Base-by-base conservation (phyloP, 805 yeast species). In the Candida montana region DNA sequence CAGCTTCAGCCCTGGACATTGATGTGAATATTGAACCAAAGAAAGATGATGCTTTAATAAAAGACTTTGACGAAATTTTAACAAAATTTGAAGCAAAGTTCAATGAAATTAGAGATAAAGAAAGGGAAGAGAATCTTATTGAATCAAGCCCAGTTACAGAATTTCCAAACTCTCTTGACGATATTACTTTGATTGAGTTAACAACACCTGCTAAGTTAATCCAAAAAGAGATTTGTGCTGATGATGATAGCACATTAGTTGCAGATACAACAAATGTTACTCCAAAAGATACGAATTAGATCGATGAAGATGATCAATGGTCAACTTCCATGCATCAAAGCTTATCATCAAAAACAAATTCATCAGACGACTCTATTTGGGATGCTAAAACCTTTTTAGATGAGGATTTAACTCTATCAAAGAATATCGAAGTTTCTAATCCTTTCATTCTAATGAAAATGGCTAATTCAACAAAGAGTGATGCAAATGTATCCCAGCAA, bases 1-100 rank as follows among this genome's bases (percentile, higher is more conserved):
- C 36, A 6, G n/a, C 57, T 49, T 20, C 47, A 3, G 18, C 28
- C 5, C 23, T 32, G 9, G 11, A 11, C n/a, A 15, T 55, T 3
- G 75, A 71, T 56, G 50, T 69, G 1, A 71, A 69, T 44, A 61
- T 71, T 21, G 75, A 71, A 42, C 75, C 75, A 3, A 65, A 61
- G 39, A 71, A 71, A 41, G 62, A 64, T 28, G 73, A 70, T 50
- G 54, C 69, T 4, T 28, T 71, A 42, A 39, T 71, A 0, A 45
- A 42, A 12, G 48, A 54, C 18, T 50, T 55, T 16, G 55, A 51
- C 1, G 13, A 12, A 0, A 17, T 65, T 7, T 23, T 65, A 4
- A 41, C 30, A 7, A 6, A 11, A 5, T 16, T 29, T 13, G 13
- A 9, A 23, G 5, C 7, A 24, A 15, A 9, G 28, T 13, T 24